Evolutionary conservation across 768 basidiomycete genomes (phyloP).

Genomic region (Termitomyces sp.): DNA sequence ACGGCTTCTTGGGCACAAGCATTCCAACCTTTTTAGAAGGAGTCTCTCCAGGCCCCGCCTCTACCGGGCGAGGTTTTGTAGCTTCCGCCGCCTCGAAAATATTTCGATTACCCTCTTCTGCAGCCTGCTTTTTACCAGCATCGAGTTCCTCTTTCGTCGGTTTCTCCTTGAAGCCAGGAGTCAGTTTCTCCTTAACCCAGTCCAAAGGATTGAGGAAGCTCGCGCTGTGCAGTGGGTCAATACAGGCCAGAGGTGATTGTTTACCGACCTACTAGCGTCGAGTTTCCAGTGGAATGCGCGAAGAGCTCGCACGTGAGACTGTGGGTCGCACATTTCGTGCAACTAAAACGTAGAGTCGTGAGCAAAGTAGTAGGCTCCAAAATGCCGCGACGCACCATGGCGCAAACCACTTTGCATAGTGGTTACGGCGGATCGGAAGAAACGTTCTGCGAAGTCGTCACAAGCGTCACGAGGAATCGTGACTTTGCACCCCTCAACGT

Average conservation of each 20-base stretch:
- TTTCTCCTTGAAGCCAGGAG: conserved; percentile 40
- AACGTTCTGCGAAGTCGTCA: conserved; percentile 7
- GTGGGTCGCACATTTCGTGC: conserved; percentile 2
- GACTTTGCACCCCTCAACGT: conserved; percentile 10
- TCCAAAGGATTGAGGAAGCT: conserved; percentile 54
- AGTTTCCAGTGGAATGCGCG: conserved; percentile 27
- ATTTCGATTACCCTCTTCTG: conserved; percentile 37
- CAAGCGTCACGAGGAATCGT: conserved; percentile 9
- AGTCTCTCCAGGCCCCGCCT: background rate
- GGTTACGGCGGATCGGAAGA: conserved; percentile 4
- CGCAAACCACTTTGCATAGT: conserved; percentile 17
- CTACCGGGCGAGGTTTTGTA: background rate
- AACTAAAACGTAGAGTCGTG: conserved; percentile 4
- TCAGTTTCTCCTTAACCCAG: conserved; percentile 61
- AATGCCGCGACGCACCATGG: conserved; percentile 17
- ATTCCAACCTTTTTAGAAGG: background rate
- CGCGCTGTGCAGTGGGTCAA: conserved; percentile 20
- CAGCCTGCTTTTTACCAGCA: conserved; percentile 38
- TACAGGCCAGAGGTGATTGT: background rate
- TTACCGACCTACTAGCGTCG: conserved; percentile 37
- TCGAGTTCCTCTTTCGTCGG: conserved; percentile 39
- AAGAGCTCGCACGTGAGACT: conserved; percentile 10
- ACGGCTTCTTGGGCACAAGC: conserved; percentile 11
- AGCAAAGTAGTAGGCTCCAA: conserved; percentile 5
- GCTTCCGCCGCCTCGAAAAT: conserved; percentile 42